A percentile compares a stretch with the other conserved stretches of the same genome.
Evolutionary conservation across 2,329 filamentous ascomycete species (phyloP).

Genomic region (Aspergillus fumigatus): DNA sequence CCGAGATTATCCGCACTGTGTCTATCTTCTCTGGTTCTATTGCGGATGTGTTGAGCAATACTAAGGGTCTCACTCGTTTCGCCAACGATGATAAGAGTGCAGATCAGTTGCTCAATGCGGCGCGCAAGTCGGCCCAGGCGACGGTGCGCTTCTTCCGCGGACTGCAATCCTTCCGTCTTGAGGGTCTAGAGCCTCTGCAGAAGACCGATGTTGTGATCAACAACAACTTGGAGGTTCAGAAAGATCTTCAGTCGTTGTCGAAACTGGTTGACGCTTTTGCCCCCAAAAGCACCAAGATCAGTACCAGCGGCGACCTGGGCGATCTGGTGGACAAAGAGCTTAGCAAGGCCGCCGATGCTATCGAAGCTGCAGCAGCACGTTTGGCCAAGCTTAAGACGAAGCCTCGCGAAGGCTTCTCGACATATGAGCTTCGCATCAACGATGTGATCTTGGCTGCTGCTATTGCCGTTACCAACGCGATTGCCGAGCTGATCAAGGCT

Average conservation of each 20-base stretch:
- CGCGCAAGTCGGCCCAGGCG: slow-evolving; percentile 76
- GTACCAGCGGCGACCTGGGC: slow-evolving; percentile 75
- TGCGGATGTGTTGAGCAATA: slow-evolving; percentile 91
- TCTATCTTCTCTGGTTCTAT: slow-evolving; percentile 86
- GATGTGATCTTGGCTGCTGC: slow-evolving; percentile 92
- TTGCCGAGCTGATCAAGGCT: slow-evolving; percentile 89
- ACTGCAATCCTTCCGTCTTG: slow-evolving; percentile 87
- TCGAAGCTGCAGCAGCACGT: slow-evolving; percentile 84
- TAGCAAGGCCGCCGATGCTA: slow-evolving; percentile 89
- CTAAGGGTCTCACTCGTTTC: slow-evolving; percentile 88
- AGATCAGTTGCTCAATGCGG: slow-evolving; percentile 76
- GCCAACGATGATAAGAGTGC: slow-evolving; percentile 94
- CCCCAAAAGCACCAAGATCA: slow-evolving; percentile 78
- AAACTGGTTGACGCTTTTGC: slow-evolving; percentile 91
- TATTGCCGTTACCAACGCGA: slow-evolving; percentile 87
- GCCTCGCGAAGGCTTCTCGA: slow-evolving; percentile 90
- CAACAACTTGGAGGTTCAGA: slow-evolving; percentile 92
- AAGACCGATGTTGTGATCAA: slow-evolving; percentile 98
- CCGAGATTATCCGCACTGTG: slow-evolving; percentile 88
- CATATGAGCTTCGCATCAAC: slow-evolving; percentile 93
- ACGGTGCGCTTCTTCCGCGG: slow-evolving; percentile 94
- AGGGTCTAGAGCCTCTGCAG: slow-evolving; percentile 82
- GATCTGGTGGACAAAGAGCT: slow-evolving; percentile 91
- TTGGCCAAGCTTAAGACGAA: slow-evolving; percentile 92
- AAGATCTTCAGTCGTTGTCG: slow-evolving; percentile 87